Conservation (phyloP, 78 protist species). For the Chrysochromulina tobinii region DNA sequence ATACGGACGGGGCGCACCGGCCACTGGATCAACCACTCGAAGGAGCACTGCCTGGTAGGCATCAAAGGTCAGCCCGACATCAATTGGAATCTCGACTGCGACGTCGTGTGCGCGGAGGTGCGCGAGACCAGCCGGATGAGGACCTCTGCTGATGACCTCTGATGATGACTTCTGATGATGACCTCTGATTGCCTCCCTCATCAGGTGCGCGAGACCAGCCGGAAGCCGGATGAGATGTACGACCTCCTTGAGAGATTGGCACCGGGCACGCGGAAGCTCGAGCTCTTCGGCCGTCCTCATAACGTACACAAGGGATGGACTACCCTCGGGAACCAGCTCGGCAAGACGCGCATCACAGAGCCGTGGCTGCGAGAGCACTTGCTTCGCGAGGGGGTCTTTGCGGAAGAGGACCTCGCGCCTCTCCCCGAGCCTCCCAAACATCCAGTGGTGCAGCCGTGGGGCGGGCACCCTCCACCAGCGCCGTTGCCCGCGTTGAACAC, state of each 20-base stretch:
- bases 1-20: constrained; percentile 62
- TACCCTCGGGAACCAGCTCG: constrained; percentile 61
- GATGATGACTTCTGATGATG: no score
- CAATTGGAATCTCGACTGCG: constrained; percentile 40
- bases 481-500: no score
- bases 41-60: constrained; percentile 52
- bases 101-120: constrained; percentile 41
- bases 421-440: no score
- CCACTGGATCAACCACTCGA: constrained; percentile 69
- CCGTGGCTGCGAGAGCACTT: constrained; percentile 14
- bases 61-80: background rate
- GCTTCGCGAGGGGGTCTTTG: constrained; percentile 10
- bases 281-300: constrained; percentile 33
- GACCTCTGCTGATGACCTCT: no score
- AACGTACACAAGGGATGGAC: constrained; percentile 56
- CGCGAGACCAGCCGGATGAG: constrained; percentile 30
- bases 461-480: no score
- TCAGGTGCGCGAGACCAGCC: constrained; percentile 51
- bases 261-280: constrained; percentile 39
- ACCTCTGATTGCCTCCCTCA: no score
- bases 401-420: background rate
- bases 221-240: constrained; percentile 66
- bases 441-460: no score
- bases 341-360: background rate
- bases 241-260: constrained; percentile 45